Conservation (phyloP, 169 alveolate species). For the Plasmodium sp. region DNA sequence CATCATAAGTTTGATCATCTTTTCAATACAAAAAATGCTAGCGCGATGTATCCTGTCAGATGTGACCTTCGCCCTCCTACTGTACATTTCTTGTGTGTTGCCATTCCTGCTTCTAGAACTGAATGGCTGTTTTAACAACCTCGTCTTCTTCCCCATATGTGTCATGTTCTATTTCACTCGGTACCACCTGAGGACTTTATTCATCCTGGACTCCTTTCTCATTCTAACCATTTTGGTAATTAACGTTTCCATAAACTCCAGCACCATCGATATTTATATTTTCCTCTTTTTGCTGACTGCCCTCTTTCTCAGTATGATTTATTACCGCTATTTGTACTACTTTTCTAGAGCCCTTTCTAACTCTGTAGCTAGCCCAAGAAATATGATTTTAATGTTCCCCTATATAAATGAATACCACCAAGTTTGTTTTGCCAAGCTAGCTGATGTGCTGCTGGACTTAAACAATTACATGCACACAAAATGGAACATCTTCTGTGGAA, state of each 20-base stretch:
- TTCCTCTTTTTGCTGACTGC: slow-evolving; percentile 1
- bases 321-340: slow-evolving; percentile 49
- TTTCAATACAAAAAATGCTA: slow-evolving; percentile 15
- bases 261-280: slow-evolving; percentile 14
- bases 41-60: slow-evolving; percentile 12
- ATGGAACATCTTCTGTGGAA: slow-evolving; percentile 20
- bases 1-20: slow-evolving; percentile 56
- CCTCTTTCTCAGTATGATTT: slow-evolving; percentile 21
- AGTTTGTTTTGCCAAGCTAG: slow-evolving; percentile 43
- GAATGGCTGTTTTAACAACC: slow-evolving; percentile 49
- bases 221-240: slow-evolving; percentile 9
- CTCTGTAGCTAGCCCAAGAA: background rate
- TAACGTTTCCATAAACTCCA: slow-evolving; percentile 25
- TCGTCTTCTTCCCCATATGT: slow-evolving; percentile 26
- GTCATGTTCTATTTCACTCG: slow-evolving; percentile 32
- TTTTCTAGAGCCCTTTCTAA: slow-evolving; percentile 23
- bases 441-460: slow-evolving; percentile 52
- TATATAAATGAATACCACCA: slow-evolving; percentile 59
- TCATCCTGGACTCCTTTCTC: slow-evolving; percentile 3
- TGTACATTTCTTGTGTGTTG: slow-evolving; percentile 25
- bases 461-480: slow-evolving; percentile 44
- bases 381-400: slow-evolving; percentile 42
- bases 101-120: slow-evolving; percentile 43
- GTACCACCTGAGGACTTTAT: slow-evolving; percentile 50
- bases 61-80: slow-evolving; percentile 14